A percentile compares a stretch with the other conserved stretches of the same genome.
These are phyloP conservation scores for Limnanthes douglasii DNA, from an alignment of 345 rosid species.

Conservation along the genomic window DNA sequence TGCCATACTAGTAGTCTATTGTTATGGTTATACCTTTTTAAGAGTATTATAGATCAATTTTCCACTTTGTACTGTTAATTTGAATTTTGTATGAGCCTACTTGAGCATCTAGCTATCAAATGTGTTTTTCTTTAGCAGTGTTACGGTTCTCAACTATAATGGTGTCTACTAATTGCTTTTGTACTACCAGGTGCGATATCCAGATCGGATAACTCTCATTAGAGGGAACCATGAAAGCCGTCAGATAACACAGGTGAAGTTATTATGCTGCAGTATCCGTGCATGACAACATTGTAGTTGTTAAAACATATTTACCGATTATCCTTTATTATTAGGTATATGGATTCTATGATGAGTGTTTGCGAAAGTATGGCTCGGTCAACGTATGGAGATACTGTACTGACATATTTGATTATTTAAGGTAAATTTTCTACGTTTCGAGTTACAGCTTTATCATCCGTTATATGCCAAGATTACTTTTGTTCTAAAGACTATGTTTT, in stretches of 20 bases:
- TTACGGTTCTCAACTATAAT: too few relatives aligned
- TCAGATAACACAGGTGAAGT: constrained; percentile 89
- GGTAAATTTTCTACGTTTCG: constrained; percentile 21
- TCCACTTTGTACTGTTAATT: too few relatives aligned
- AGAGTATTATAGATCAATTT: too few relatives aligned
- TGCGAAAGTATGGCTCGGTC: constrained; percentile 88
- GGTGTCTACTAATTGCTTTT: constrained; percentile 5
- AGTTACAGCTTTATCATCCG: neutral
- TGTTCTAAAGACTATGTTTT: too few relatives aligned
- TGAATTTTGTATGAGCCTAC: too few relatives aligned
- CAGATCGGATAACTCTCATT: constrained; percentile 87
- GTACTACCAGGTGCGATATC: constrained; percentile 76
- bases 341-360: constrained; percentile 96
- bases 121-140: constrained; percentile 1
- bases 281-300: constrained; percentile 4
- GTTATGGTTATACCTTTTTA: too few relatives aligned
- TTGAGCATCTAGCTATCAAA: too few relatives aligned
- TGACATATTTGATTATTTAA: constrained; percentile 87
- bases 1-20: too few relatives aligned
- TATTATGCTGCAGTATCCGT: constrained; percentile 5
- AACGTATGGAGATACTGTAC: constrained; percentile 99
- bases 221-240: constrained; percentile 98
- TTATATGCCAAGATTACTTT: constrained; percentile 1
- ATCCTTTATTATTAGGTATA: constrained; percentile 45
- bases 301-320: constrained; percentile 7